Base-by-base conservation (phyloP, 163 green algal species). In the Prototheca stagnorum region DNA sequence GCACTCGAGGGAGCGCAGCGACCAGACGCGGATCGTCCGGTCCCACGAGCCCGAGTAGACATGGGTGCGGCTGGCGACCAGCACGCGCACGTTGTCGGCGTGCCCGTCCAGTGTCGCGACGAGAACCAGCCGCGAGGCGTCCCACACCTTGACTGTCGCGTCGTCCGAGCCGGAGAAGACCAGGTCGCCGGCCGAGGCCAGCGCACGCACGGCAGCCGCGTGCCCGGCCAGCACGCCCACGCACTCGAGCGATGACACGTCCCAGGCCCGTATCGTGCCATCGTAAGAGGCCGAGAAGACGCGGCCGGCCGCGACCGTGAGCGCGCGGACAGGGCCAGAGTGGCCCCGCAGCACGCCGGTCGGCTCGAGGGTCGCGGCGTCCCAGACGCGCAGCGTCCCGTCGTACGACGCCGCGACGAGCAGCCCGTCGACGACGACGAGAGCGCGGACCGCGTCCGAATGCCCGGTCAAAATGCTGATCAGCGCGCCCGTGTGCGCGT, bases 41-140 rank as follows among this genome's bases (percentile, higher is more conserved):
- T 96, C 87, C 87, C 85, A 96, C 4, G 76, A 90, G 17, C 87
- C 87, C 21, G 60, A 82, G 74, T 86, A 96, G 36, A 95, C 71
- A 57, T 77, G 56, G 7, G 54, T 49, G 12, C 74, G 59, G 19
- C 71, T 73, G 2, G 81, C 74, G 5, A 71, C 75, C 47, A 96
- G 71, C 57, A 94, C 85, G 0, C 87, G 72, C 41, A 96, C 84
- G 48, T 94, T 95, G 71, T 94, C 81, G 39, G 85, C 73, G 61
- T 96, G 87, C 2, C 87, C 87, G 54, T 81, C 53, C 41, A 95
- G 67, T n/a, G 72, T 85, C 36, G 72, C 68, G 31, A 93, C 39
- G 71, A 81, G 93, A 48, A 77, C 65, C 20, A 92, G 65, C 12
- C 64, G 81, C 26, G 46, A 24, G 3, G 58, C 71, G 42, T 93